Base-by-base conservation (phyloP, 2,329 filamentous ascomycete species). In the Ophiostoma novo-ulmi region DNA sequence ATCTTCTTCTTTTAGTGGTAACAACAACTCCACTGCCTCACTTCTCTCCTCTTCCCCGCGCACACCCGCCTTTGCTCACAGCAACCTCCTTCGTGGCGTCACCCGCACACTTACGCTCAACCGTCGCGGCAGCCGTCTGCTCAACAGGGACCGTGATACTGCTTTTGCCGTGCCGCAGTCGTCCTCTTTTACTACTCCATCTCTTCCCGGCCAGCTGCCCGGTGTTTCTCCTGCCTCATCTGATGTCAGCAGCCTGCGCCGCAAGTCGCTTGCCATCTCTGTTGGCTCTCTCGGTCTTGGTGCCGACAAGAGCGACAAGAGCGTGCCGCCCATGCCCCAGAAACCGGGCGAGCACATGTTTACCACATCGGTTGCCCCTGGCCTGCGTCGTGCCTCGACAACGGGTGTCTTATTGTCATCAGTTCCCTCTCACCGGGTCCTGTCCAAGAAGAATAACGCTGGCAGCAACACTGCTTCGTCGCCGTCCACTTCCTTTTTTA, bases 61-160 rank as follows among this genome's bases (percentile, higher is more conserved):
- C 77, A 82, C 82, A 14, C 81, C 83, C 1, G 82, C 82, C 5
- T 66, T 67, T 68, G 64, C 63, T 65, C 48, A 44, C 7, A 55
- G 41, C 0, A 78, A 79, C 41, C 79, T 87, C 70, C 81, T 87
- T 73, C 85, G 83, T 75, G 79, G 80, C 39, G 77, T 83, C 17
- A 78, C 80, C 14, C 82, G 84, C 74, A 85, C 85, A 3, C 78
- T 88, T 63, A 86, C 81, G 74, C 79, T 88, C 39, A 83, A 83
- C 67, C 81, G 82, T 75, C 87, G 86, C 81, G 82, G 84, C 73
- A 88, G 85, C 79, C 81, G 81, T 70, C 83, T 84, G 8, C 79
- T 80, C 36, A 41, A 39, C 69, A 22, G 67, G 35, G 79, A 88
- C 73, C 80, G 78, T 13, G 72, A 73, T 35, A 69, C 65, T 55